Evolutionary conservation across 1,139 yeast species (phyloP), one percentile per base, ranked within the genome.

Genomic region (Hanseniaspora gamundiae): DNA sequence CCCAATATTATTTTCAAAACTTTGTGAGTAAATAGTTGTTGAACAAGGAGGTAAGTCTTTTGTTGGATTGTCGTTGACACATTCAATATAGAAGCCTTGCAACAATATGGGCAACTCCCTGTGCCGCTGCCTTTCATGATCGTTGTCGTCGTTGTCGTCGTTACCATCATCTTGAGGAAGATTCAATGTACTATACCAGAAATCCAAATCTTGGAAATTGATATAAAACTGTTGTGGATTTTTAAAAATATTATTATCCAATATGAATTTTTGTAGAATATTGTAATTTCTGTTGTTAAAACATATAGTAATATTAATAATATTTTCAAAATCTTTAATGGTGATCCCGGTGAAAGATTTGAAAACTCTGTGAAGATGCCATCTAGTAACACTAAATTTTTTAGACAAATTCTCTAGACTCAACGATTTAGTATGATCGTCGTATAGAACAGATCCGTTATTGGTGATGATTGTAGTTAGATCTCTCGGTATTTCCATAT

Each of bases 341-440:
- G 39, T 36, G 2, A 36, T 36, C 6, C 29, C 29, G 2, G 39
- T 36, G 22, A 36, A 36, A 4, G 39, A 36, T 36, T 36, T 36
- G 29, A 36, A 36, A 6, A 36, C 39, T 24, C 39, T 21, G 29
- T 36, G 39, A 4, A 36, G 22, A 24, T 36, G 39, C 39, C 39
- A 36, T 24, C 39, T 36, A 11, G 39, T 36, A 11, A 36, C 29
- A 21, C 29, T 24, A 16, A 22, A 36, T 21, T 36, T 22, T 22
- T 36, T 24, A 3, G 39, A 36, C 5, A 36, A 22, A 22, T 21
- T 36, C 22, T 36, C 28, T 16, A 36, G 22, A 36, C 39, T 21
- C 28, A 36, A 14, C 22, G 28, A 24, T 36, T 36, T 36, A 4
- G 39, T 10, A 36, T 36, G 28, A 22, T 24, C 39, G 20, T 36